These are phyloP conservation scores for Vaccinium darrowii DNA, from an alignment of 148 eudicot species.

Conservation along the genomic window DNA sequence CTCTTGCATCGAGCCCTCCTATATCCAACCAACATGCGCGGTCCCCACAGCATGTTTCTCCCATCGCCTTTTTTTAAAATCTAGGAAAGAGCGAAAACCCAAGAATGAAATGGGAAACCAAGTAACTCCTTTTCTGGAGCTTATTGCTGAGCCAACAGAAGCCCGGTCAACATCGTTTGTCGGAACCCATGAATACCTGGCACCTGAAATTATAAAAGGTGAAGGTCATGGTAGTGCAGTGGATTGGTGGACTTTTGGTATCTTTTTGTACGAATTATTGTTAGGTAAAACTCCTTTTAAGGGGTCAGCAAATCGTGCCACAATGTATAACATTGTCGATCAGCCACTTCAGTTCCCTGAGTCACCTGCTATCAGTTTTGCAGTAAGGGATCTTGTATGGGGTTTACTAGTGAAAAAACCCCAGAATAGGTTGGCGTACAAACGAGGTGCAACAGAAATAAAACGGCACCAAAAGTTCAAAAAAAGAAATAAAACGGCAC, in stretches of 20 bases:
- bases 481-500: slow-evolving; percentile 84
- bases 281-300: slow-evolving; percentile 93
- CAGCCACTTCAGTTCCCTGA: slow-evolving; percentile 74
- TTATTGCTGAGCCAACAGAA: slow-evolving; percentile 81
- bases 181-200: slow-evolving; percentile 88
- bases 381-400: slow-evolving; percentile 74
- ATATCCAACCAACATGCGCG: too few species aligned
- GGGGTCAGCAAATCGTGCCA: slow-evolving; percentile 82
- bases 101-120: slow-evolving; percentile 51
- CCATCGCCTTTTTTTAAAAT: slow-evolving; percentile 66
- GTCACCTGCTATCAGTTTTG: slow-evolving; percentile 76
- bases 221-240: slow-evolving; percentile 99
- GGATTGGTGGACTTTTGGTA: slow-evolving; percentile 98
- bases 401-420: slow-evolving; percentile 91
- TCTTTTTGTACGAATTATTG: slow-evolving; percentile 75
- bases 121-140: slow-evolving; percentile 33
- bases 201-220: slow-evolving; percentile 88
- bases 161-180: slow-evolving; percentile 96
- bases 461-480: slow-evolving; percentile 92
- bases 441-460: slow-evolving; percentile 88
- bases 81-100: slow-evolving; percentile 64
- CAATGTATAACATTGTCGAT: slow-evolving; percentile 81
- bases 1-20: too few species aligned
- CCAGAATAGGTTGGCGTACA: slow-evolving; percentile 77
- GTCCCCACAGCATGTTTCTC: slow-evolving; percentile 52